Conservation (phyloP, 2,329 filamentous ascomycete genomes). For the Waltergamsia citrina region DNA sequence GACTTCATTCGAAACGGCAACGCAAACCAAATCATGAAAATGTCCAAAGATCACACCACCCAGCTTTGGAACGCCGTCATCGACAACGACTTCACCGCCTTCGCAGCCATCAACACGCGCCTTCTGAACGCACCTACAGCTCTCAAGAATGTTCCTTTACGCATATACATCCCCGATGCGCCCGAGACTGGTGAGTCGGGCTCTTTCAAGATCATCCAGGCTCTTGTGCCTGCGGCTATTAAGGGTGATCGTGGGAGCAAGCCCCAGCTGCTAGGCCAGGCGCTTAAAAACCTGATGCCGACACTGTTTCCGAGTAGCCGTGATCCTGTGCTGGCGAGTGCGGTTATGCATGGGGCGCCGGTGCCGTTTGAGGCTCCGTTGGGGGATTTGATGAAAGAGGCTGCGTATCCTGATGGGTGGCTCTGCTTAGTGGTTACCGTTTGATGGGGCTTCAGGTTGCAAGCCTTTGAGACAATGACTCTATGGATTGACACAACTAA, state of each 20-base stretch:
- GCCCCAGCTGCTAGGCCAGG: constrained; percentile 58
- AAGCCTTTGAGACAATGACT: too few species aligned
- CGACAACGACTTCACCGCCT: constrained; percentile 65
- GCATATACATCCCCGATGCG: constrained; percentile 69
- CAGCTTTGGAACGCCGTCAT: constrained; percentile 74
- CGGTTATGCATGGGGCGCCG: constrained; percentile 75
- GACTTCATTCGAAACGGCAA: constrained; percentile 84
- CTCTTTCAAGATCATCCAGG: constrained; percentile 66
- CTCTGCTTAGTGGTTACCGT: constrained; percentile 73
- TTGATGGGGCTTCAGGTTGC: constrained; percentile 15
- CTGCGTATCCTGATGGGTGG: constrained; percentile 89
- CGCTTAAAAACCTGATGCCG: constrained; percentile 67
- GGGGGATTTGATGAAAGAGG: constrained; percentile 73
- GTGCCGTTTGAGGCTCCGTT: constrained; percentile 74
- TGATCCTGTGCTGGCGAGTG: constrained; percentile 74
- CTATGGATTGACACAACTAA: too few species aligned
- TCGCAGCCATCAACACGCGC: constrained; percentile 63
- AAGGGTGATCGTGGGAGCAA: constrained; percentile 22
- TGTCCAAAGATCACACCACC: constrained; percentile 76
- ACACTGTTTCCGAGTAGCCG: constrained; percentile 78
- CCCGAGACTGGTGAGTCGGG: constrained; percentile 21
- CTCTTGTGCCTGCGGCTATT: constrained; percentile 48
- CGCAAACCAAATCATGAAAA: constrained; percentile 80
- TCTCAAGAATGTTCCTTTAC: constrained; percentile 76
- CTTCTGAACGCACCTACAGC: constrained; percentile 67